Percentiles rank a stretch among this genome's conserved stretches.
phyloP scores from a whole-genome alignment of 768 basidiomycete species.

The Podaxis sp. region DNA sequence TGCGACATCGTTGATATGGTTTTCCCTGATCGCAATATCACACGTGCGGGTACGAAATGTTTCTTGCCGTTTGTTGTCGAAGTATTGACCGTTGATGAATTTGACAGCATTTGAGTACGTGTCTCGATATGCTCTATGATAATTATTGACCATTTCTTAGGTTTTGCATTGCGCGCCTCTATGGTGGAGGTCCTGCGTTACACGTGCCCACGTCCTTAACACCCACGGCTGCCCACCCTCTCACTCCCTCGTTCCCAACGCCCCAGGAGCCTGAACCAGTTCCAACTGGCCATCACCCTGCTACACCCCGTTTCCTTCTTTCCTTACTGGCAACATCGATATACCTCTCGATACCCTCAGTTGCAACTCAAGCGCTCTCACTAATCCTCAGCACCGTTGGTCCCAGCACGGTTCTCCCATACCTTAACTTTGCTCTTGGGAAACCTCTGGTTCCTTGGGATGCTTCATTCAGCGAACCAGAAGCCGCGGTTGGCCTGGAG shows the following conservation, averaged over 20 bases:
- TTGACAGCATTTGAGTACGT: constrained; percentile 83
- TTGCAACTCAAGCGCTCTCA: constrained; percentile 74
- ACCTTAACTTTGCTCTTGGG: constrained; percentile 82
- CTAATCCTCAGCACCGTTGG: constrained; percentile 72
- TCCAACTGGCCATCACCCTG: constrained; percentile 65
- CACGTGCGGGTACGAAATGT: constrained; percentile 65
- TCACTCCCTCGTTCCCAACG: constrained; percentile 65
- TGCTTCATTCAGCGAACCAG: constrained; percentile 39
- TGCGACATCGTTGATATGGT: constrained; percentile 63
- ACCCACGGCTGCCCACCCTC: constrained; percentile 64
- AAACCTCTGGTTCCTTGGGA: constrained; percentile 47
- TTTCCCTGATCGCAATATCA: constrained; percentile 87
- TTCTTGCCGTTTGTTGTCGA: constrained; percentile 1
- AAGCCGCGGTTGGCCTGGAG: constrained; percentile 72
- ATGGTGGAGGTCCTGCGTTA: constrained; percentile 80
- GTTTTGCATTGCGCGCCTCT: constrained; percentile 82
- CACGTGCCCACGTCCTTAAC: constrained; percentile 62
- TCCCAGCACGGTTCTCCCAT: constrained; percentile 71
- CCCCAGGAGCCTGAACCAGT: constrained; percentile 23
- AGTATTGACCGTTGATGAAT: neutral
- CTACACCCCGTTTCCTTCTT: constrained; percentile 76
- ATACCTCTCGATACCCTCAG: constrained; percentile 78
- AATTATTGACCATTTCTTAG: constrained; percentile 34
- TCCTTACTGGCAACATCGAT: constrained; percentile 85
- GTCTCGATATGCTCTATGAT: neutral